Base-by-base conservation (phyloP, 257 asterid species). In the Forsythia suspensa region DNA sequence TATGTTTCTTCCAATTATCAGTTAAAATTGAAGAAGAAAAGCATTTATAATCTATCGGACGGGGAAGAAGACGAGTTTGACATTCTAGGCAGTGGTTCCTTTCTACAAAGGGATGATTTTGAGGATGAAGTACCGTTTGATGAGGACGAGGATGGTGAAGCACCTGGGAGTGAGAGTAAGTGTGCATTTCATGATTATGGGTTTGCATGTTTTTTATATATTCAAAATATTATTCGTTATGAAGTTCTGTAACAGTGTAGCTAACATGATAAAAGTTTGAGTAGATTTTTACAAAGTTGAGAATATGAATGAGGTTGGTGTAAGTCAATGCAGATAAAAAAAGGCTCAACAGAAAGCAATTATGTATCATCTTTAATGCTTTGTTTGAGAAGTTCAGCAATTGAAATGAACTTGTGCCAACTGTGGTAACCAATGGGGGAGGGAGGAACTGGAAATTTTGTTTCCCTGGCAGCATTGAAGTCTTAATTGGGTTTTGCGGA, bases 11-110 rank as follows among this genome's bases (percentile, higher is more conserved):
- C 41, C 38, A 52, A 73, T 75, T 74, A 74, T 74, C 75, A 95
- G 98, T 65, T 93, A 85, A 93, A 90, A 69, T 34, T 85, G 88
- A 96, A 87, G 84, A 94, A 89, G 86, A 87, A 85, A 80, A 85
- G 86, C 85, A 92, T 90, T 87, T 96, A 76, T 83, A 94, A 92
- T 87, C 82, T 96, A 57, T 92, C 98, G 70, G 99, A 96, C 74
- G 99, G 94, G 36, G 97, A 94, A 85, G 99, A 96, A 39, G 99
- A 96, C 41, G 96, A 89, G 68, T 85, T 95, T 79, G 97, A 84
- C 69, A 61, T 83, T 77, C 88, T 51, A 75, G 94, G 73, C 37
- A 70, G 80, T 67, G 84, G 84, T 13, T 82, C 79, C 66, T 79
- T 89, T 66, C 84, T 78, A 8, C 97, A 81, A 80, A 82, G 87